phyloP scores from a whole-genome alignment of 2,329 filamentous ascomycete species.

The Talaromyces pinophilus region DNA sequence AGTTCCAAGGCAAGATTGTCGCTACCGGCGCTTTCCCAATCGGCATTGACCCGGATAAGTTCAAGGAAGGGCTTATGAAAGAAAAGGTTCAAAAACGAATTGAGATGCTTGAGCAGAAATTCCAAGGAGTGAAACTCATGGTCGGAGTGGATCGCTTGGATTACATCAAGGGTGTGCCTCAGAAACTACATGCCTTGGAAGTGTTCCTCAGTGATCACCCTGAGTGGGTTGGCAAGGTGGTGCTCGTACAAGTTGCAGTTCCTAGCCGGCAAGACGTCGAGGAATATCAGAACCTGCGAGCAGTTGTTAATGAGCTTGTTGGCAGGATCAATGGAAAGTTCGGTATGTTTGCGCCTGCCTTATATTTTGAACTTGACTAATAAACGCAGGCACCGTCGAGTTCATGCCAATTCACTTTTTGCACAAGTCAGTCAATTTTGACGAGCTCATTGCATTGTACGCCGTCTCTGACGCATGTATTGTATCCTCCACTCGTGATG shows the following conservation, averaged over 20 bases:
- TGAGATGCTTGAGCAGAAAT: constrained; percentile 76
- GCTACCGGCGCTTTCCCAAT: constrained; percentile 92
- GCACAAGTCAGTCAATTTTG: constrained; percentile 88
- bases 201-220: constrained; percentile 93
- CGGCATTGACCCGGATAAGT: constrained; percentile 93
- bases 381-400: constrained; percentile 70
- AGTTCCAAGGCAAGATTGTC: constrained; percentile 80
- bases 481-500: constrained; percentile 85
- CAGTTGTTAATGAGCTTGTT: constrained; percentile 91
- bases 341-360: constrained; percentile 46
- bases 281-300: constrained; percentile 91
- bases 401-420: constrained; percentile 98
- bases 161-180: constrained; percentile 96
- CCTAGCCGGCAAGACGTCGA: constrained; percentile 91
- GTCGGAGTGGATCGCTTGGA: constrained; percentile 92
- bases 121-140: constrained; percentile 89
- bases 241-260: constrained; percentile 89
- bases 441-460: constrained; percentile 88
- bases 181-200: constrained; percentile 91
- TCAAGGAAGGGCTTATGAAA: constrained; percentile 79
- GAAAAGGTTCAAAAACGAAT: constrained; percentile 83
- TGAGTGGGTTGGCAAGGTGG: constrained; percentile 94
- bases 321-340: constrained; percentile 95
- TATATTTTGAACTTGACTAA: background rate
- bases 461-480: constrained; percentile 85